Conservation (phyloP, 768 basidiomycete genomes). For the Boletus rubescentipes region DNA sequence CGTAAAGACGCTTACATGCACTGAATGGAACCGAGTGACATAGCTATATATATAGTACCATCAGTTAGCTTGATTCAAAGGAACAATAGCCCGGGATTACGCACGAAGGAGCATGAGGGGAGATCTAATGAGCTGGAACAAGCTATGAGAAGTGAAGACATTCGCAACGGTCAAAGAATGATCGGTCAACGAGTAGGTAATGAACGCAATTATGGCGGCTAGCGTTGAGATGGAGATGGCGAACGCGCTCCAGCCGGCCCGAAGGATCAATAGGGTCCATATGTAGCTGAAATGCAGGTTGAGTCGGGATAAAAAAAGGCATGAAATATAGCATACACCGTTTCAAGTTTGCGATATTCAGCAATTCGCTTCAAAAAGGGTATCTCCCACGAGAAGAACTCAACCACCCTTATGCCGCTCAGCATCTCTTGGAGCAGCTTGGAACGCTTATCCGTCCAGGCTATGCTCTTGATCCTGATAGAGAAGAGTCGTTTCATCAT, state of each 20-base stretch:
- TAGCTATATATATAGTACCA: slow-evolving; percentile 39
- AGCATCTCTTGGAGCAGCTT: slow-evolving; percentile 88
- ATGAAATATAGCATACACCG: slow-evolving; percentile 42
- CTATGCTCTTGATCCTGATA: slow-evolving; percentile 72
- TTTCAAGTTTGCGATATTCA: slow-evolving; percentile 69
- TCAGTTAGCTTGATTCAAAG: slow-evolving; percentile 5
- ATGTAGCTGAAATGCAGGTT: slow-evolving; percentile 46
- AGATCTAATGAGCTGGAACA: slow-evolving; percentile 80
- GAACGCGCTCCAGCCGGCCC: slow-evolving; percentile 66
- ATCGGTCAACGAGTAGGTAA: slow-evolving; percentile 74
- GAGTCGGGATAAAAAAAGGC: neutral
- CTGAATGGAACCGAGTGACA: slow-evolving; percentile 77
- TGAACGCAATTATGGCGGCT: slow-evolving; percentile 73
- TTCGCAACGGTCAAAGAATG: slow-evolving; percentile 66
- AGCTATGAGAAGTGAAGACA: slow-evolving; percentile 80
- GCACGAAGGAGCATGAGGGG: slow-evolving; percentile 73
- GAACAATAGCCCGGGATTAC: too few species aligned
- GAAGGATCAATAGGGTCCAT: slow-evolving; percentile 62
- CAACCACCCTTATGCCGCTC: slow-evolving; percentile 89
- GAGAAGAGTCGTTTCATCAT: slow-evolving; percentile 65
- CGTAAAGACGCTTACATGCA: slow-evolving; percentile 70
- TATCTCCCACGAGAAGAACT: slow-evolving; percentile 86
- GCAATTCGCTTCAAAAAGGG: slow-evolving; percentile 77
- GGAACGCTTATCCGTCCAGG: slow-evolving; percentile 88
- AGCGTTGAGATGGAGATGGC: slow-evolving; percentile 72